These are phyloP conservation scores for Seminavis robusta DNA, from an alignment of 108 stramenopile genomes.

Conservation along the genomic window DNA sequence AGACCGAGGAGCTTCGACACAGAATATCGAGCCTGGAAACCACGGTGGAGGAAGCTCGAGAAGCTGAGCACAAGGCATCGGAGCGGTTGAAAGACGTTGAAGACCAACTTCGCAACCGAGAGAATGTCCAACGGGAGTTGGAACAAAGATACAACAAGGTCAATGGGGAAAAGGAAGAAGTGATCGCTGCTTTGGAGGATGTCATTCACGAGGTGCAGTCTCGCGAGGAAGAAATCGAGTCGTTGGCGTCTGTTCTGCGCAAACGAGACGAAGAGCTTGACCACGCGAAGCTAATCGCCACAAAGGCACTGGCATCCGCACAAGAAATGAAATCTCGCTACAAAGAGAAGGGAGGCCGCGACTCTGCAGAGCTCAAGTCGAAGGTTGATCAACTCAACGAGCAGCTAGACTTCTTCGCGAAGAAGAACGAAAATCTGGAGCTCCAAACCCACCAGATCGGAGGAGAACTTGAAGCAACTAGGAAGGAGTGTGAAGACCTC, in stretches of 20 bases:
- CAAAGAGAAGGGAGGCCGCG: conserved; percentile 27
- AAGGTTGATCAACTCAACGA: conserved; percentile 34
- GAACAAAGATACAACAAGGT: conserved; percentile 28
- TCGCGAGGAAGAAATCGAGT: conserved; percentile 54
- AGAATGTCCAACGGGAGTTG: conserved; percentile 19
- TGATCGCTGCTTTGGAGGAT: conserved; percentile 47
- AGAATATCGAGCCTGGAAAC: conserved; percentile 25
- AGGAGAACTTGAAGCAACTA: neutral
- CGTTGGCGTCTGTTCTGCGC: conserved; percentile 29
- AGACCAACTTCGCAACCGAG: conserved; percentile 17
- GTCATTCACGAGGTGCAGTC: conserved; percentile 53
- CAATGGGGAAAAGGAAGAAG: conserved; percentile 31
- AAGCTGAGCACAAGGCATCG: conserved; percentile 11
- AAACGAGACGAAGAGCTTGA: conserved; percentile 53
- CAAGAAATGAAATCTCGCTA: conserved; percentile 44
- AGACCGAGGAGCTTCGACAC: conserved; percentile 22
- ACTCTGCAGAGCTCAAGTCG: conserved; percentile 18
- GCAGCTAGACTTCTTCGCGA: conserved; percentile 24
- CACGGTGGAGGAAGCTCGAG: conserved; percentile 16
- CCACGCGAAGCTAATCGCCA: conserved; percentile 58
- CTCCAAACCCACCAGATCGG: neutral
- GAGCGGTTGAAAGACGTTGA: conserved; percentile 19
- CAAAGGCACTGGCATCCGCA: conserved; percentile 48
- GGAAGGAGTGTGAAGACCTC: too few species aligned
- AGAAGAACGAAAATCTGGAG: conserved; percentile 35